Conservation (phyloP, 768 basidiomycete species). For the Podaxis carcinomalis region DNA sequence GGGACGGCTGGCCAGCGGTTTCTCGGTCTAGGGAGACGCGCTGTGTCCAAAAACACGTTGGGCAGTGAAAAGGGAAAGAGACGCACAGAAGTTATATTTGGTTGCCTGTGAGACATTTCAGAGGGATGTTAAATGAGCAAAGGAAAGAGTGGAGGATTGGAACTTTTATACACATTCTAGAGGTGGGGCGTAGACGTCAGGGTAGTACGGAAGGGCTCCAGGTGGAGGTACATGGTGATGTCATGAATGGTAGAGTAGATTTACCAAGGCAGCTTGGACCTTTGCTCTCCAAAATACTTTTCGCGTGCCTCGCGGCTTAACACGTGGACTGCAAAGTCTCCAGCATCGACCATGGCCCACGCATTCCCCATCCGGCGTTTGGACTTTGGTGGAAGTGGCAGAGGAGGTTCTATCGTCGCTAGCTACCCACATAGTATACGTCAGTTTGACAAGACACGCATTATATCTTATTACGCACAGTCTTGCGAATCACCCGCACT, state of each 20-base stretch:
- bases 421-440: conserved; percentile 36
- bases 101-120: conserved; percentile 17
- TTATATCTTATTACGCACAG: conserved; percentile 38
- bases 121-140: neutral
- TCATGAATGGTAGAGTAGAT: neutral
- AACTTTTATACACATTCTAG: neutral
- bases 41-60: neutral
- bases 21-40: neutral
- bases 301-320: conserved; percentile 61
- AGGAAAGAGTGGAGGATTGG: conserved; percentile 21
- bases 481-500: conserved; percentile 64
- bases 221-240: neutral
- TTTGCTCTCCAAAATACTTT: conserved; percentile 52
- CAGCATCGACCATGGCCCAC: conserved; percentile 84
- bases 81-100: conserved; percentile 44
- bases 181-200: conserved; percentile 23
- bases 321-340: conserved; percentile 76
- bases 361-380: conserved; percentile 60
- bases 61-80: conserved; percentile 12
- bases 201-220: neutral
- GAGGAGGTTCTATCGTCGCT: conserved; percentile 49
- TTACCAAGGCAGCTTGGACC: neutral
- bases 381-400: conserved; percentile 59
- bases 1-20: neutral
- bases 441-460: neutral